These are phyloP conservation scores for Eucalyptus coolabah DNA, from an alignment of 345 rosid species.

Conservation along the genomic window DNA sequence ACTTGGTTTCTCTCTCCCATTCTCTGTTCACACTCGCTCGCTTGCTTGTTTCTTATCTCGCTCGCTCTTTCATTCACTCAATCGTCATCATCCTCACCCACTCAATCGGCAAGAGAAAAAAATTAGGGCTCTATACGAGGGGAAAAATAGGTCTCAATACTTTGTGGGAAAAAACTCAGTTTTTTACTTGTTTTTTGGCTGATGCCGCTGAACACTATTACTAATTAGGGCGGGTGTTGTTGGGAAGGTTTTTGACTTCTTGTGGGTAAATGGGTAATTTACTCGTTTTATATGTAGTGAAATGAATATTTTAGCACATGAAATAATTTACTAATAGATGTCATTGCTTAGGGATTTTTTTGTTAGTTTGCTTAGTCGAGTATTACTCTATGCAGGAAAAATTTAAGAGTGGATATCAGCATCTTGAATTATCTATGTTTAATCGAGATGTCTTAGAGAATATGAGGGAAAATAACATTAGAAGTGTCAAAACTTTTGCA, in stretches of 20 bases:
- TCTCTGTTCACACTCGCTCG: background rate
- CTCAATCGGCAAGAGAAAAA: background rate
- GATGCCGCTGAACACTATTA: rapidly evolving
- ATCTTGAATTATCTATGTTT: background rate
- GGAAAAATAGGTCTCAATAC: background rate
- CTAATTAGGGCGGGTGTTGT: too few species aligned
- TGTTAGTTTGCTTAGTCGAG: background rate
- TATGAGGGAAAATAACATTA: too few species aligned
- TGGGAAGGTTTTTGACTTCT: background rate
- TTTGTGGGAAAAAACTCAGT: background rate
- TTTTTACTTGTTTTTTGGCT: background rate
- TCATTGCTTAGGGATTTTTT: background rate
- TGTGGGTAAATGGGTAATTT: too few species aligned
- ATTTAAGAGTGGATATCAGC: background rate
- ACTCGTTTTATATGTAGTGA: too few species aligned
- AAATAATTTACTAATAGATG: background rate
- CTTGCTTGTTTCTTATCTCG: background rate
- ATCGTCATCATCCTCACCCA: background rate
- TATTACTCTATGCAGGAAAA: background rate
- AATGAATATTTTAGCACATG: background rate
- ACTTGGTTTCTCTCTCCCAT: background rate
- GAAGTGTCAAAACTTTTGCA: too few species aligned
- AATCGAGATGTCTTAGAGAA: background rate
- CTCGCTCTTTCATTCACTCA: background rate
- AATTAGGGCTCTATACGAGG: too few species aligned